These are phyloP conservation scores for Yarrowia sp. DNA, from an alignment of 805 yeast species.

Conservation along the genomic window DNA sequence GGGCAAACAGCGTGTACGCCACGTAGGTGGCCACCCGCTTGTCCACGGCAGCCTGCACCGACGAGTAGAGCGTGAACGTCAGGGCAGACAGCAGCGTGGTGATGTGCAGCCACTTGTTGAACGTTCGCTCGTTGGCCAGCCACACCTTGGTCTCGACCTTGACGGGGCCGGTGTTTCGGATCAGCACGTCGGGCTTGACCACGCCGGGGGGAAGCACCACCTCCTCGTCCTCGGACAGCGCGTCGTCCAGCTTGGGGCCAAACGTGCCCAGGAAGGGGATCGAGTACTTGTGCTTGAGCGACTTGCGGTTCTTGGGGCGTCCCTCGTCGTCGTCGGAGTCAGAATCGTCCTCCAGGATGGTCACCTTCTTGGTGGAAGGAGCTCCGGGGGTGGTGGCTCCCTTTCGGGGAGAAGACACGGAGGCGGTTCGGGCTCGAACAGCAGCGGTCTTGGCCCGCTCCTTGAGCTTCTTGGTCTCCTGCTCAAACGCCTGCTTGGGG, in stretches of 20 bases:
- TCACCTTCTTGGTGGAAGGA: constrained; percentile 41
- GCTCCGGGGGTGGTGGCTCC: constrained; percentile 10
- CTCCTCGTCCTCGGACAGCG: constrained; percentile 77
- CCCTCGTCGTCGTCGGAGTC: constrained; percentile 38
- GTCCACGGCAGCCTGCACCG: constrained; percentile 71
- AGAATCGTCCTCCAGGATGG: constrained; percentile 47
- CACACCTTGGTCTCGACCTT: constrained; percentile 97
- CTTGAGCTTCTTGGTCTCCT: constrained; percentile 58
- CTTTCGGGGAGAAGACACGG: constrained; percentile 37
- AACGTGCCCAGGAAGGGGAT: constrained; percentile 48
- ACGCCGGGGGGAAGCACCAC: constrained; percentile 89
- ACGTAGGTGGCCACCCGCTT: constrained; percentile 62
- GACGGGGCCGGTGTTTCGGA: constrained; percentile 89
- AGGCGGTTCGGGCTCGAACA: constrained; percentile 34
- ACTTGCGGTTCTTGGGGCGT: constrained; percentile 24
- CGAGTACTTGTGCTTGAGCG: constrained; percentile 36
- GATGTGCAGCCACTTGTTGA: constrained; percentile 92
- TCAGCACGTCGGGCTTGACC: constrained; percentile 73
- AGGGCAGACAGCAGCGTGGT: constrained; percentile 82
- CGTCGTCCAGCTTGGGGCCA: constrained; percentile 48
- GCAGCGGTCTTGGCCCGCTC: constrained; percentile 29
- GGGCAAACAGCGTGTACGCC: constrained; percentile 79
- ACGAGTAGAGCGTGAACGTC: constrained; percentile 82
- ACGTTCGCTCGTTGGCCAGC: constrained; percentile 98
- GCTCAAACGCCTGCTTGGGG: constrained; percentile 80